These are phyloP conservation scores for Ophiosphaerella korrae DNA, from an alignment of 2,329 filamentous ascomycete genomes.

Conservation along the genomic window DNA sequence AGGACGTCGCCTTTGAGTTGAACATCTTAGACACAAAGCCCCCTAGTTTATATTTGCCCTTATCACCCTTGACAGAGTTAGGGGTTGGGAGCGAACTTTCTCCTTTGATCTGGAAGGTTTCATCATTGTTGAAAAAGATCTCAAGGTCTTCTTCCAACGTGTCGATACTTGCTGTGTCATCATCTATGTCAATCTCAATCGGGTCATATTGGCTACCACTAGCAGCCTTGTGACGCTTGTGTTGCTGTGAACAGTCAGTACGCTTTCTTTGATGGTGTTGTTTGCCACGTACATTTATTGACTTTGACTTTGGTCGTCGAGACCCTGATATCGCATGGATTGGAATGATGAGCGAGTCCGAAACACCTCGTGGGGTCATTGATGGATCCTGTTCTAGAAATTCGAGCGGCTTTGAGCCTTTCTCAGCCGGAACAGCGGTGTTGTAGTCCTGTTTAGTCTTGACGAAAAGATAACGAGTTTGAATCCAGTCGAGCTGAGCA, in stretches of 20 bases:
- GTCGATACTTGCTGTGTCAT: conserved; percentile 53
- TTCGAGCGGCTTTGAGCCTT: conserved; percentile 30
- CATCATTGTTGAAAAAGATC: conserved; percentile 48
- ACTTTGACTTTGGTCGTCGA: conserved; percentile 40
- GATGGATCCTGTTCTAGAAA: conserved; percentile 49
- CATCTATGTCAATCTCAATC: conserved; percentile 46
- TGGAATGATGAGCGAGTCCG: conserved; percentile 56
- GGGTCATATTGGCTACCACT: conserved; percentile 42
- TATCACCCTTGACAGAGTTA: conserved; percentile 28
- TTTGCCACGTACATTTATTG: conserved; percentile 12
- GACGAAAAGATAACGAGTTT: conserved; percentile 83
- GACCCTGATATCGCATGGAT: conserved; percentile 56
- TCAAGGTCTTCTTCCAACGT: conserved; percentile 56
- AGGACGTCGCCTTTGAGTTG: conserved; percentile 18
- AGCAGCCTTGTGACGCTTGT: conserved; percentile 37
- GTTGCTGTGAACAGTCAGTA: conserved; percentile 15
- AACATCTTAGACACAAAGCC: conserved; percentile 32
- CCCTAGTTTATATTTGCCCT: conserved; percentile 32
- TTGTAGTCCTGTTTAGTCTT: conserved; percentile 15
- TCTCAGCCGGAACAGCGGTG: background rate
- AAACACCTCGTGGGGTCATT: conserved; percentile 50
- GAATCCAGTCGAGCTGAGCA: conserved; percentile 80
- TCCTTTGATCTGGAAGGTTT: conserved; percentile 10
- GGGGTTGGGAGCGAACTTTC: conserved; percentile 29
- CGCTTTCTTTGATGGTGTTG: background rate